phyloP scores from a whole-genome alignment of 768 basidiomycete species.

The Boletus sp. region DNA sequence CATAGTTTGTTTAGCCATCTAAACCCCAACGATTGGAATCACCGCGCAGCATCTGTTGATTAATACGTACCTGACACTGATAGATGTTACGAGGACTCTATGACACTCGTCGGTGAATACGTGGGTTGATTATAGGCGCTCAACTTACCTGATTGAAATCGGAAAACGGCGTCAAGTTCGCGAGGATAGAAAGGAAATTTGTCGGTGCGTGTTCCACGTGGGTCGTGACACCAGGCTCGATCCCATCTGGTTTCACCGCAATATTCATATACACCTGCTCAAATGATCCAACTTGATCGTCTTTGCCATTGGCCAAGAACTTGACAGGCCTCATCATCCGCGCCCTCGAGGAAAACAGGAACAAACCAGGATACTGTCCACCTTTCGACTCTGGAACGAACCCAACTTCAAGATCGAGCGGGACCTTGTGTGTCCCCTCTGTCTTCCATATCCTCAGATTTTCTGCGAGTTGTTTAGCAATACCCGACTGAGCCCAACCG shows the following conservation, averaged over 20 bases:
- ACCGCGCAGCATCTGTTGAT: neutral
- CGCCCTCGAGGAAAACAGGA: conserved; percentile 80
- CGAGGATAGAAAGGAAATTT: conserved; percentile 93
- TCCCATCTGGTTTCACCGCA: conserved; percentile 85
- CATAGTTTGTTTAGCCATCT: conserved; percentile 99
- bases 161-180: conserved; percentile 97
- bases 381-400: conserved; percentile 85
- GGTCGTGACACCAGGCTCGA: conserved; percentile 70
- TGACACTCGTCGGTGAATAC: conserved; percentile 1
- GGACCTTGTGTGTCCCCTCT: conserved; percentile 74
- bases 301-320: conserved; percentile 78
- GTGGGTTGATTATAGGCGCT: neutral
- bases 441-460: conserved; percentile 95
- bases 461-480: conserved; percentile 78
- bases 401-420: conserved; percentile 93
- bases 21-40: conserved; percentile 13
- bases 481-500: conserved; percentile 80
- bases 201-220: conserved; percentile 96
- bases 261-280: conserved; percentile 99
- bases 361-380: conserved; percentile 96
- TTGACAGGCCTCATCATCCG: conserved; percentile 99
- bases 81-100: conserved; percentile 90
- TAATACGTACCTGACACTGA: conserved; percentile 73
- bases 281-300: conserved; percentile 93
- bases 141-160: conserved; percentile 92